Evolutionary conservation across 139 green algal genomes (phyloP).

Genomic region (Marvania coccoides): DNA sequence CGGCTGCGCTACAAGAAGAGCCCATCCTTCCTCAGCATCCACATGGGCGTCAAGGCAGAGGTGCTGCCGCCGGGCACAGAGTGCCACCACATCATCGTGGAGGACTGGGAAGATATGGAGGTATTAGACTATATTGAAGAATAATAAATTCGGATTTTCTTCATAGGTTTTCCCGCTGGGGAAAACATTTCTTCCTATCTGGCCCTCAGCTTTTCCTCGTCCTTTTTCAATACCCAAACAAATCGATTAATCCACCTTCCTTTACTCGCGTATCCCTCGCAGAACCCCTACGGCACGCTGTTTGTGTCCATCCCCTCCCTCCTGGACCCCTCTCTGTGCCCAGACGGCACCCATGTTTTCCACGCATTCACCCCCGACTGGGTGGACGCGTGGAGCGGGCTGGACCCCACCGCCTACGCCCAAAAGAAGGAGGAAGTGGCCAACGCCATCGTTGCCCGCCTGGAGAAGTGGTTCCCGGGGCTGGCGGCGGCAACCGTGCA

Average conservation of each 20-base stretch:
- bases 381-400: slow-evolving; percentile 71
- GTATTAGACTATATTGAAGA: neutral
- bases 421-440: slow-evolving; percentile 73
- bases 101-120: slow-evolving; percentile 85
- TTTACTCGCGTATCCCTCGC: neutral
- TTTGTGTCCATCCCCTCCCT: slow-evolving; percentile 93
- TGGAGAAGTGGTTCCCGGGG: slow-evolving; percentile 80
- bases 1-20: slow-evolving; percentile 82
- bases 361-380: slow-evolving; percentile 96
- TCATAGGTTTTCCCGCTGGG: neutral
- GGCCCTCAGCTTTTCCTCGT: too few species aligned
- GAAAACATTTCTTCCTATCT: too few species aligned
- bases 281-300: slow-evolving; percentile 70
- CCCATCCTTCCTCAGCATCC: slow-evolving; percentile 87
- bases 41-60: slow-evolving; percentile 76
- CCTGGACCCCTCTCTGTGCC: slow-evolving; percentile 81
- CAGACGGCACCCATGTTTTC: slow-evolving; percentile 74
- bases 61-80: slow-evolving; percentile 57
- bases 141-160: neutral
- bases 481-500: slow-evolving; percentile 46
- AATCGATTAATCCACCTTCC: too few species aligned
- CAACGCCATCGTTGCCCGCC: slow-evolving; percentile 57
- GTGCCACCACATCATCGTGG: slow-evolving; percentile 91
- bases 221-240: too few species aligned
- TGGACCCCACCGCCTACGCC: slow-evolving; percentile 44